phyloP scores from a whole-genome alignment of 140 eudicot genomes.

The Flaveria floridana region DNA sequence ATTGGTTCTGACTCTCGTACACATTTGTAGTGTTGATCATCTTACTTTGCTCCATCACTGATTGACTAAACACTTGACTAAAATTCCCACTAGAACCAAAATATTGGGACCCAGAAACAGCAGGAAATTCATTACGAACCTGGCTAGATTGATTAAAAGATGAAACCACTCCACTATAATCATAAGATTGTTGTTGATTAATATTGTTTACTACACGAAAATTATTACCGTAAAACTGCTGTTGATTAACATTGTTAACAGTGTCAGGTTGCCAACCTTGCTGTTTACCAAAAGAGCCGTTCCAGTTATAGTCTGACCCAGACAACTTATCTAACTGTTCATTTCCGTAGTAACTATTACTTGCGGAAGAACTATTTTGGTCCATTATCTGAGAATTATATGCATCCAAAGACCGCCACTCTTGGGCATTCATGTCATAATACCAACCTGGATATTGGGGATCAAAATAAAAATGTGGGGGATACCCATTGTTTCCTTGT shows the following conservation, averaged over 20 bases:
- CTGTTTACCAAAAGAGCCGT: slow-evolving; percentile 40
- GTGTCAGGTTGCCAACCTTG: slow-evolving; percentile 48
- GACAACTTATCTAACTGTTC: slow-evolving; percentile 39
- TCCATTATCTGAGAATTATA: slow-evolving; percentile 44
- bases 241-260: slow-evolving; percentile 31
- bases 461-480: slow-evolving; percentile 85
- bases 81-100: slow-evolving; percentile 48
- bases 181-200: slow-evolving; percentile 46
- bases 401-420: slow-evolving; percentile 69
- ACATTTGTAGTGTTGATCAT: slow-evolving; percentile 41
- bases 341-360: slow-evolving; percentile 41
- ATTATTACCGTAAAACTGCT: slow-evolving; percentile 33
- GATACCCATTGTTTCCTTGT: slow-evolving; percentile 62
- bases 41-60: slow-evolving; percentile 43
- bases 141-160: slow-evolving; percentile 45
- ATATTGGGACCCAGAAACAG: slow-evolving; percentile 38
- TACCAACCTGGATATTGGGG: slow-evolving; percentile 98
- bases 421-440: slow-evolving; percentile 71
- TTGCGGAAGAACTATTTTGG: slow-evolving; percentile 48
- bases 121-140: slow-evolving; percentile 39
- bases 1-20: slow-evolving; percentile 41
- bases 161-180: slow-evolving; percentile 41
- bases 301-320: slow-evolving; percentile 45
- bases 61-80: slow-evolving; percentile 41
- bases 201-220: slow-evolving; percentile 39